Conservation (phyloP, 495 filamentous ascomycete genomes). For the Daldinia bambusicola region DNA sequence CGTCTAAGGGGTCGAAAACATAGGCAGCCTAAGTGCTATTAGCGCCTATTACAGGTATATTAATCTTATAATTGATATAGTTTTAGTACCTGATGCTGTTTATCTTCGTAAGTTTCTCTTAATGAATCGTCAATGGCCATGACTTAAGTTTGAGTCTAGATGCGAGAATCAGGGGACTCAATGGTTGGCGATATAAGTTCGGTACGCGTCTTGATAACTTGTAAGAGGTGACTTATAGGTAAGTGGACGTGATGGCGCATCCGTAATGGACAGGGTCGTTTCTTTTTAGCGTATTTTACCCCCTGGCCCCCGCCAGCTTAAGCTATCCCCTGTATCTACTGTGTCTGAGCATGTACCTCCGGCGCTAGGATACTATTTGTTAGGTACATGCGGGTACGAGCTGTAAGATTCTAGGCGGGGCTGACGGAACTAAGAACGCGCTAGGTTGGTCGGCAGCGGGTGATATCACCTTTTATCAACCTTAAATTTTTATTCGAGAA, state of each 20-base stretch:
- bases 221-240: constrained; percentile 9
- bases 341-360: neutral
- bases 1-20: constrained; percentile 68
- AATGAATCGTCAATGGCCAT: constrained; percentile 43
- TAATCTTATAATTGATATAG: neutral
- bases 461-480: constrained; percentile 41
- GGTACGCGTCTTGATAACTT: constrained; percentile 24
- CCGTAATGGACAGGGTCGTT: constrained; percentile 1
- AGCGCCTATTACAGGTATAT: constrained; percentile 35
- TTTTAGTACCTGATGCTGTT: constrained; percentile 61
- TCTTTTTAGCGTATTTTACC: constrained; percentile 15
- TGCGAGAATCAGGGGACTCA: neutral
- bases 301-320: neutral
- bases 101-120: constrained; percentile 43
- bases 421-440: constrained; percentile 3
- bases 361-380: too few relatives aligned
- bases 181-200: neutral
- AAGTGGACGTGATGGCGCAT: constrained; percentile 20
- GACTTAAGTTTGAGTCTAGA: constrained; percentile 3
- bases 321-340: constrained; percentile 5
- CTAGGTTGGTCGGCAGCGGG: constrained; percentile 17
- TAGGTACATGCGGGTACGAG: constrained; percentile 12
- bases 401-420: constrained; percentile 21
- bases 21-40: constrained; percentile 68
- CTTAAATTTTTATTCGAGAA: constrained; percentile 25